Base-by-base conservation (phyloP, 345 rosid species). In the Moricandia arvensis region DNA sequence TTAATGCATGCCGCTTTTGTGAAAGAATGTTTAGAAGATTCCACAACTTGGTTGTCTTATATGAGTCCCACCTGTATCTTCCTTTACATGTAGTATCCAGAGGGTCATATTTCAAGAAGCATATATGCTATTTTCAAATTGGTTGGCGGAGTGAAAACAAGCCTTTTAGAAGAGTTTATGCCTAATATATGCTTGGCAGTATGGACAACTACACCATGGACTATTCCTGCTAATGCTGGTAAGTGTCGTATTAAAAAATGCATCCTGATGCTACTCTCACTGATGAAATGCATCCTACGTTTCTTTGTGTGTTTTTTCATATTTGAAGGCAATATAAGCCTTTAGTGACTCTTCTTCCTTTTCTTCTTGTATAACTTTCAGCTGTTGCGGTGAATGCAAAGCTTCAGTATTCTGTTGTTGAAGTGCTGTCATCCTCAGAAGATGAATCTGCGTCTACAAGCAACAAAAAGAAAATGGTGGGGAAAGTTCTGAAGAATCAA, bases 181-280 rank as follows among this genome's bases (percentile, higher is more conserved):
- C 96, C 96, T 18, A 84, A 91, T 83, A 77, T 94, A 74, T 78
- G 80, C 80, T 76, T 94, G 85, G 96, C 96, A 65, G 84, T 90
- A 72, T 94, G 98, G 98, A 94, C 97, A 58, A 94, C 98, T 67
- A 91, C 98, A 63, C 98, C 98, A 1, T 94, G 96, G 98, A 91
- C 97, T 13, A 63, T 94, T 78, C 98, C 95, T 61, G 98, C 95
- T 76, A 94, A 94, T 84, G 97, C 96, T 45, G 98, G 98, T 89
- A 79, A 65, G 80, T 79, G 26, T 41, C 55, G 61, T 51, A 66
- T 26, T 49, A 15, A 49, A 16, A 49, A 49, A 16, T 16, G 30
- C 60, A 55, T 55, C 10, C 57, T 49, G 2, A 16, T 76, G 35
- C 43, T 63, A 12, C 71, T 38, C 37, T 21, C 41, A 69, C 79